phyloP scores from a whole-genome alignment of 495 filamentous ascomycete species.

The Geoglossum glabrum region DNA sequence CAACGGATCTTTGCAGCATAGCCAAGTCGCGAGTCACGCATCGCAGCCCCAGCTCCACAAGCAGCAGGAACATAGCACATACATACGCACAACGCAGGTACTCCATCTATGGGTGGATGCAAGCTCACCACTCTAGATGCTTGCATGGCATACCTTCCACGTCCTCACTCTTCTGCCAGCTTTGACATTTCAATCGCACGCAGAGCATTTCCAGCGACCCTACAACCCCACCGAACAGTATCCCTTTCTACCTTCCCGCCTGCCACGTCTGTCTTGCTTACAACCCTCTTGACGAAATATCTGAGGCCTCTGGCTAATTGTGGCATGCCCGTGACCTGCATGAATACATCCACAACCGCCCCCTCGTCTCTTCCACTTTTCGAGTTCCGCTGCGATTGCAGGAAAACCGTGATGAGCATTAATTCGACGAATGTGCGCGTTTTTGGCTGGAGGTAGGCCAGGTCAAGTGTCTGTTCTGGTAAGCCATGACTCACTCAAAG shows the following conservation, averaged over 20 bases:
- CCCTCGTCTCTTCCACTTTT: constrained; percentile 26
- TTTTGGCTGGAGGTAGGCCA: constrained; percentile 54
- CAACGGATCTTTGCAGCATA: too few species aligned
- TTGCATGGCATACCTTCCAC: background rate
- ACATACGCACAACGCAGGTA: too few species aligned
- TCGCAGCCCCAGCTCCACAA: background rate
- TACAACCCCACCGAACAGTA: constrained; percentile 47
- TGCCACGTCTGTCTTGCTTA: constrained; percentile 54
- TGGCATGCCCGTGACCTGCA: constrained; percentile 34
- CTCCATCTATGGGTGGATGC: background rate
- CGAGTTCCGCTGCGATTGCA: constrained; percentile 30
- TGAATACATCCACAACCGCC: constrained; percentile 42
- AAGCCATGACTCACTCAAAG: background rate
- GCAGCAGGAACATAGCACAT: background rate
- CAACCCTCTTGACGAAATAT: constrained; percentile 58
- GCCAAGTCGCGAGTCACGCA: background rate
- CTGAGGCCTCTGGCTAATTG: constrained; percentile 49
- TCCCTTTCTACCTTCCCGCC: constrained; percentile 37
- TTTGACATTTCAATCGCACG: background rate
- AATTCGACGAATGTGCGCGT: constrained; percentile 62
- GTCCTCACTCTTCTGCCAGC: constrained; percentile 1
- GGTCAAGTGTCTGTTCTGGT: constrained; percentile 38
- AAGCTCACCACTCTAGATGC: background rate
- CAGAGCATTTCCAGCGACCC: constrained; percentile 1
- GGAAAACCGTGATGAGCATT: constrained; percentile 52